A percentile compares a stretch with the other conserved stretches of the same genome.
Conservation (phyloP, 805 yeast species). For the Starmerella davenportii region DNA sequence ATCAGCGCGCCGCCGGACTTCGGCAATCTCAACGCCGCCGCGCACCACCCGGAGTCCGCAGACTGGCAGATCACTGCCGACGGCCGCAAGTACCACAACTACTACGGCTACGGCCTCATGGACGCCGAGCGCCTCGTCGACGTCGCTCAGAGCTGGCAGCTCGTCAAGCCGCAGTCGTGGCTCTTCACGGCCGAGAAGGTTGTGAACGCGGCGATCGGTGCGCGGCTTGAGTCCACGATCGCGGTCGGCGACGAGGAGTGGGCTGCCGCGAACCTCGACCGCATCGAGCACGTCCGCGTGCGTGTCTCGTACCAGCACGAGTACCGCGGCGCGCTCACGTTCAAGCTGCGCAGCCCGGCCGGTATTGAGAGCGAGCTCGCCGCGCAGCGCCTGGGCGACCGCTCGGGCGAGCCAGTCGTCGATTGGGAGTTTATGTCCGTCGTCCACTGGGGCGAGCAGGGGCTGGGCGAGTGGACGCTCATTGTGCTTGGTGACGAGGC, state of each 20-base stretch:
- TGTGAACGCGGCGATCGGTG: constrained; percentile 2
- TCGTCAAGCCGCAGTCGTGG: constrained; percentile 89
- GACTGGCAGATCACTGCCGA: constrained; percentile 58
- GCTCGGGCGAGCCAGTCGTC: constrained; percentile 37
- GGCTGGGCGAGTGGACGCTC: constrained; percentile 67
- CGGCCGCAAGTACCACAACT: constrained; percentile 57
- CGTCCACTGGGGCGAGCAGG: constrained; percentile 91
- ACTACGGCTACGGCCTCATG: constrained; percentile 79
- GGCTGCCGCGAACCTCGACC: constrained; percentile 39
- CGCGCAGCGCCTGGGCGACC: constrained; percentile 43
- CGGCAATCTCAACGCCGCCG: background rate
- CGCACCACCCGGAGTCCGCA: constrained; percentile 29
- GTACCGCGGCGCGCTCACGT: constrained; percentile 51
- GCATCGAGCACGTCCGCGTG: constrained; percentile 73
- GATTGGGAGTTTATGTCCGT: constrained; percentile 92
- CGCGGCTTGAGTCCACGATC: constrained; percentile 5
- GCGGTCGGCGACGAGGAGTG: constrained; percentile 33
- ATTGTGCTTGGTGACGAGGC: constrained; percentile 34
- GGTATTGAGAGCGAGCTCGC: constrained; percentile 65
- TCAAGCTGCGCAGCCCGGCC: constrained; percentile 52
- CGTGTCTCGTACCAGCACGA: constrained; percentile 50
- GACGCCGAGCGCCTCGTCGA: constrained; percentile 65
- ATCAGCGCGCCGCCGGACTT: constrained; percentile 17
- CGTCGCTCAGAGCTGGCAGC: constrained; percentile 55
- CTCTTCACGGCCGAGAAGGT: constrained; percentile 26